Evolutionary conservation across 805 yeast species (phyloP), one percentile per base, ranked within the genome.

Genomic region (Candida piceae): DNA sequence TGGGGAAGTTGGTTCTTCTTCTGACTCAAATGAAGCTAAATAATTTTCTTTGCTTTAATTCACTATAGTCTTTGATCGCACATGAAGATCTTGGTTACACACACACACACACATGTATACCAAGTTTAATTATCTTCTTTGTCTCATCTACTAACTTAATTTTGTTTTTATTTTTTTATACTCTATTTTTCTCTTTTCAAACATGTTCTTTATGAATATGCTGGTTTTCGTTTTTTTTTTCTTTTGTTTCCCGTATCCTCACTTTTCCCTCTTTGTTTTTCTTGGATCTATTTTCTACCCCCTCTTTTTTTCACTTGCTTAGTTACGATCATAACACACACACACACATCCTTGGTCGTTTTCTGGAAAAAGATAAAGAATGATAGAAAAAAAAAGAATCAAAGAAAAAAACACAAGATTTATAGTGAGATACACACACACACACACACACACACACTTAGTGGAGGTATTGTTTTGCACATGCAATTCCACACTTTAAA

Each of bases 401-500:
- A 13, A 24, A 24, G 13, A 24, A 24, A 12, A 24, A 24, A 24
- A 24, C 9, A 12, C 6, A 12, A 26, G 10, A 15, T 26, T 26
- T 13, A 15, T 7, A 29, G 2, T 11, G 20, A 29, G 15, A 22
- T 37, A 32, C 27, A 28, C 27, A 28, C 34, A 18, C 21, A 35
- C 34, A 27, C 39, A 32, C 42, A 39, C 42, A 30, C 37, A 38
- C 41, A 34, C 31, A 38, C 36, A 36, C 40, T 26, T 16, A 15
- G n/a, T 34, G 29, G 34, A 33, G 21, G 25, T 29, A 16, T 37
- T 22, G 31, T 36, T 16, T 25, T 34, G 34, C 37, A 36, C 41
- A 43, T 44, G 35, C 48, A 41, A 40, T 36, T 39, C 36, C 45
- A 44, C 41, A 44, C 41, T 41, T 36, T 20, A 26, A 23, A 19